Base-by-base conservation (phyloP, 441 rosid genomes). In the California macrophylla region DNA sequence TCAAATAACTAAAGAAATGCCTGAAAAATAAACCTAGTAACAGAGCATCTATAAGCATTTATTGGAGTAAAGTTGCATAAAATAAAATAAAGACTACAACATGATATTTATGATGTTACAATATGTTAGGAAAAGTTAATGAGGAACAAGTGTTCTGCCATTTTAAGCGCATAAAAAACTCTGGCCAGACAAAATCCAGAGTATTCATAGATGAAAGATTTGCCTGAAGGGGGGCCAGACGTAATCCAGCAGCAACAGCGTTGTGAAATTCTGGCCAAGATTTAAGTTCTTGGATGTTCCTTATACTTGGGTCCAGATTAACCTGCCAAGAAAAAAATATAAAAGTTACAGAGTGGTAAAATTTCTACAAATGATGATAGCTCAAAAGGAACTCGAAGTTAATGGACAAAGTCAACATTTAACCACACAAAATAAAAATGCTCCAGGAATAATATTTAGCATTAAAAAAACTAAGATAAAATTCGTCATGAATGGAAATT, bases 201-300 rank as follows among this genome's bases (percentile, higher is more conserved):
- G 18, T 40, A 23, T 7, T 21, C 16, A 29, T 47, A 26, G 25
- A 66, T 23, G 4, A 25, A 52, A 50, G 26, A 64, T 28, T 13
- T 50, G 18, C 99, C 97, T 95, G 99, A 80, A 90, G 84, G 16
- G 99, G 98, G 30, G 98, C 89, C 84, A 95, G 81, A 76, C 93
- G 85, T 71, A 95, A 83, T 75, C 98, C 99, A 76, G 99, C 95
- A 72, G 98, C 99, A 81, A 92, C 98, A 79, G 98, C 96, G 83
- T 95, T 92, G 81, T 95, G 98, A 84, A 95, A 92, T 84, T 95
- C 98, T 15, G 98, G 95, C 99, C 98, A 95, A 40, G 92, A 84
- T 80, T 84, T 92, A 72, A 95, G 91, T 82, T 95, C 99, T 86
- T 92, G 98, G 42, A 95, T 80, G 80, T 89, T 92, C 82, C 98